Base-by-base conservation (phyloP, 2,329 filamentous ascomycete species). In the Fusarium cyanostomum region DNA sequence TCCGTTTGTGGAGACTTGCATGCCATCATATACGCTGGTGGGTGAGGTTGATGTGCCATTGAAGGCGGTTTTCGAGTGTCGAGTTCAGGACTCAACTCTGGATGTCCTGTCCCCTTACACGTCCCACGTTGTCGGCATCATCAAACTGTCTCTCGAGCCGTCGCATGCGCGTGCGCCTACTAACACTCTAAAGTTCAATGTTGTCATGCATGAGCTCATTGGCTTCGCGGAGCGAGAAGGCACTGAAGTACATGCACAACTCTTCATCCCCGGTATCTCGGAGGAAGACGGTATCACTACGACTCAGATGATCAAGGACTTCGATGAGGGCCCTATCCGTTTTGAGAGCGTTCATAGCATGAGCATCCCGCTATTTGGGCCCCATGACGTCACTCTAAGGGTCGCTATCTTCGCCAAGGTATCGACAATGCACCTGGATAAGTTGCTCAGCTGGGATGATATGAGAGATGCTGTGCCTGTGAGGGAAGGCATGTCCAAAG, bases 271-370 rank as follows among this genome's bases (percentile, higher is more conserved):
- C 7, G 93, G 93, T 8, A 86, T 96, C 10, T 94, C 92, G 0
- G 94, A 95, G 62, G 91, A 94, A 73, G 92, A 92, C 58, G 94
- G 94, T 8, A 92, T 94, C 39, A 97, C 95, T 1, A 97, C 94
- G 1, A 98, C 94, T 1, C 92, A 96, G 70, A 94, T 97, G 86
- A 94, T 97, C 64, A 89, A 85, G 62, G 92, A 92, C 53, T 99
- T 99, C 71, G 94, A 98, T 69, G 95, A 99, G 76, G 90, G 92
- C 0, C 88, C 94, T 0, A 89, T 99, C 53, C 89, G 92, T 5
- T 99, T 99, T 68, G 94, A 98, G 77, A 99, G 95, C 76, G 94
- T 98, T 45, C 95, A 99, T 80, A 97, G 92, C 76, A 97, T 99
- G 92, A 97, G 92, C 74, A 84, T 99, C 50, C 92, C 94, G 5